Base-by-base conservation (phyloP, 805 yeast genomes). In the Suhomyces sp. region DNA sequence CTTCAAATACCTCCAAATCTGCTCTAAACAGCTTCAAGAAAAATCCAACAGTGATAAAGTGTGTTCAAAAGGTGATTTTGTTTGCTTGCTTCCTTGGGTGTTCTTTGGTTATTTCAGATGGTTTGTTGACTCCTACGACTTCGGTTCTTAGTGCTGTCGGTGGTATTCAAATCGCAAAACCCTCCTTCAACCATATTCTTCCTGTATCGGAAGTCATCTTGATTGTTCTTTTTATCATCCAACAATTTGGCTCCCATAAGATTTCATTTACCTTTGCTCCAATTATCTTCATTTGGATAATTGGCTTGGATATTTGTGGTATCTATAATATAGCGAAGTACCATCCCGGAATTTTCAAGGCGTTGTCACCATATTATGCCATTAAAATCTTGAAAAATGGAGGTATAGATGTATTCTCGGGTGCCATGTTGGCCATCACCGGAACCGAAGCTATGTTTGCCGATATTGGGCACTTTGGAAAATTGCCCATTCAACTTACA, bases 391-490 rank as follows among this genome's bases (percentile, higher is more conserved):
- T 83, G 53, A 67, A 60, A 45, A 55, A 60, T 9, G 71, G 74
- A 3, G 74, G 72, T 19, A 65, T 78, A 25, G 81, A 76, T 59
- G 66, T 72, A 2, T 66, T 83, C 29, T 75, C 80, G 9, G 77
- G 80, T 3, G 79, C 80, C 3, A 75, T 82, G 79, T 74, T 83
- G 43, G 69, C 82, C 1, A 65, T 83, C 22, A 82, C 87, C 0
- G 87, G 87, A 29, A 70, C 80, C 3, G 87, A 83, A 56, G 85
- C 86, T 6, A 78, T 83, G 83, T 83, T 83, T 66, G 84, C 86
- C 1, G 86, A 83, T 63, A 70, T 82, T 47, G 82, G 85, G 3
- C 84, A 80, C 59, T 80, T 82, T 58, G 81, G 84, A 2, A 69
- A 71, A 22, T 55, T 68, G 4, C 78, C 86, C 0, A 71, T 81